Percentiles rank a stretch among this genome's conserved stretches.
Evolutionary conservation across 352 stramenopile species (phyloP).

Genomic region (Phytophthora vignae): DNA sequence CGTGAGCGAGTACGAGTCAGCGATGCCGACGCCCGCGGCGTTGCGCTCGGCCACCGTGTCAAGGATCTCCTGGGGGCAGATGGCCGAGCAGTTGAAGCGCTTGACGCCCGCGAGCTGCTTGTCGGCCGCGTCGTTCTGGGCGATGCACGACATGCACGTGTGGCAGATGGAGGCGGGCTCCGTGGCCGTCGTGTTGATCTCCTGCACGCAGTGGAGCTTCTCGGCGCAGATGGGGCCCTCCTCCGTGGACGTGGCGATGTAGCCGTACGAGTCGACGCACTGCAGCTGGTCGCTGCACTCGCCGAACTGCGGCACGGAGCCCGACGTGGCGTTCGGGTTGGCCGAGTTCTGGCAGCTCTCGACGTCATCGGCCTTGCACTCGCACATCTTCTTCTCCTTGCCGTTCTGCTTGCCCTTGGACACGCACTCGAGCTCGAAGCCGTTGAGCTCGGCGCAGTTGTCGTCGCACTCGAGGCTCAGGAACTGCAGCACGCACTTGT

Average conservation of each 20-base stretch:
- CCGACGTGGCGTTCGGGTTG: slow-evolving; percentile 39
- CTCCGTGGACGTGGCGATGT: slow-evolving; percentile 58
- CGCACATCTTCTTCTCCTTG: slow-evolving; percentile 73
- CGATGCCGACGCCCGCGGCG: background rate
- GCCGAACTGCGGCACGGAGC: slow-evolving; percentile 66
- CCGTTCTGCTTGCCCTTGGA: slow-evolving; percentile 67
- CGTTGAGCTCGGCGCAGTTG: slow-evolving; percentile 74
- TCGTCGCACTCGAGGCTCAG: slow-evolving; percentile 65
- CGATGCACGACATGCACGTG: slow-evolving; percentile 85
- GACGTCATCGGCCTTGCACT: slow-evolving; percentile 53
- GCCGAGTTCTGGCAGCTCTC: slow-evolving; percentile 63
- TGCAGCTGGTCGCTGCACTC: slow-evolving; percentile 58
- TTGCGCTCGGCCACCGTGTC: background rate
- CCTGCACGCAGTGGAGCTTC: slow-evolving; percentile 75
- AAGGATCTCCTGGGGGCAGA: slow-evolving; percentile 68
- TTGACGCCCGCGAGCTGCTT: slow-evolving; percentile 59
- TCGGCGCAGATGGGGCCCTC: slow-evolving; percentile 71
- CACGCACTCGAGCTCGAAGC: slow-evolving; percentile 72
- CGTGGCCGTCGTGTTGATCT: slow-evolving; percentile 71
- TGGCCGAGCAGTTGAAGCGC: slow-evolving; percentile 80
- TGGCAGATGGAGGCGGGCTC: slow-evolving; percentile 75
- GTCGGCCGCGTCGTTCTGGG: slow-evolving; percentile 71
- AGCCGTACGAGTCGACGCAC: slow-evolving; percentile 74
- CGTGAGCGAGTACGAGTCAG: background rate
- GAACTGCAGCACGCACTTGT: slow-evolving; percentile 77